Evolutionary conservation across 805 yeast species (phyloP).

Genomic region (Saturnispora dispora): DNA sequence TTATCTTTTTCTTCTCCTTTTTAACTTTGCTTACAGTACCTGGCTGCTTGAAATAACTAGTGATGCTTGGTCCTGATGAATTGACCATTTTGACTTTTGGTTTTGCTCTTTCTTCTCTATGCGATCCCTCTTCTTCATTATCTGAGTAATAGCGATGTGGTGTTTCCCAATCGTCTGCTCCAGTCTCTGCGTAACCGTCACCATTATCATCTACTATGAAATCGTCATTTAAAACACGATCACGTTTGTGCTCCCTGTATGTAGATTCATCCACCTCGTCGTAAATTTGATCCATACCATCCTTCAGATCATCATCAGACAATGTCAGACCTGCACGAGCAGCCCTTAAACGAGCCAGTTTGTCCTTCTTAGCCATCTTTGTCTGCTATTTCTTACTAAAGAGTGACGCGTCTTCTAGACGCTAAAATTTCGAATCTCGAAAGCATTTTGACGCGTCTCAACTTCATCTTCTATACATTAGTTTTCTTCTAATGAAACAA

Average conservation of each 20-base stretch:
- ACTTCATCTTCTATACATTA: background rate
- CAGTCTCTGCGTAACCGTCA: slow-evolving; percentile 88
- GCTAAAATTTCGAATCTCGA: background rate
- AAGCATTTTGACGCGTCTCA: background rate
- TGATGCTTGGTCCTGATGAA: slow-evolving; percentile 9
- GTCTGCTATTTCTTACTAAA: background rate
- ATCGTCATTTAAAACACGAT: slow-evolving; percentile 78
- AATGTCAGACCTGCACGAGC: slow-evolving; percentile 54
- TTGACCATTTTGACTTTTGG: slow-evolving; percentile 24
- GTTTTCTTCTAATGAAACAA: background rate
- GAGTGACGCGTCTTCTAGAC: background rate
- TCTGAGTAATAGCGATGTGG: slow-evolving; percentile 48
- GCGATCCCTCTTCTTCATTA: slow-evolving; percentile 35
- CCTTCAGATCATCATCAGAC: slow-evolving; percentile 31
- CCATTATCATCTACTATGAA: slow-evolving; percentile 93
- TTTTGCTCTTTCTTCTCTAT: slow-evolving; percentile 21
- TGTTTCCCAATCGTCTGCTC: slow-evolving; percentile 81
- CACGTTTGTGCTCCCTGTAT: slow-evolving; percentile 66
- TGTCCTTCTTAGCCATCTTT: slow-evolving; percentile 27
- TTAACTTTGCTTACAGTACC: slow-evolving; percentile 12
- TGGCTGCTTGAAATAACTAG: slow-evolving; percentile 35
- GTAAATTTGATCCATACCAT: slow-evolving; percentile 54
- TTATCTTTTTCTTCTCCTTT: slow-evolving; percentile 21
- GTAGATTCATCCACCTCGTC: slow-evolving; percentile 82
- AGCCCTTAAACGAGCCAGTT: slow-evolving; percentile 52